A percentile compares a stretch with the other conserved stretches of the same genome.
Evolutionary conservation across 176 grass and related monocot genomes (phyloP).

Genomic region (Areca catechu): DNA sequence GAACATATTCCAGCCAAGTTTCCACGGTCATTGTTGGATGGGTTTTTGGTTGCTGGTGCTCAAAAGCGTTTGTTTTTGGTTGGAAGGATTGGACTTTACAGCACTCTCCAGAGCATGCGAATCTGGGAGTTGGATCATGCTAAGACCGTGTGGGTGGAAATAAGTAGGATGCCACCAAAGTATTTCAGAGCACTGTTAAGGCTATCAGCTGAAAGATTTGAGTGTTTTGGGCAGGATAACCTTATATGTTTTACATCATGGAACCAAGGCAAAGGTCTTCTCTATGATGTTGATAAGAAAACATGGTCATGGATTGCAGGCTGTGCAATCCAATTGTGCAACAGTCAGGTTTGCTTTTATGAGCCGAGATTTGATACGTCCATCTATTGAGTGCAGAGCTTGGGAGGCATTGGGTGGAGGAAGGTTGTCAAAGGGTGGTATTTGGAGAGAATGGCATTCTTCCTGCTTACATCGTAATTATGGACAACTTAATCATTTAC

Average conservation of each 20-base stretch:
- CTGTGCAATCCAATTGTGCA: constrained; percentile 74
- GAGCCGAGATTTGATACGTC: constrained; percentile 73
- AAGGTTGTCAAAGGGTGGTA: too few species aligned
- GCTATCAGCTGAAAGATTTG: constrained; percentile 87
- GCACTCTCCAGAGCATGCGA: constrained; percentile 92
- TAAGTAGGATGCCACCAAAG: constrained; percentile 91
- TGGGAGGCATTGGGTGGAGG: too few species aligned
- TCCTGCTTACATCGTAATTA: too few species aligned
- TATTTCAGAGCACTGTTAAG: constrained; percentile 78
- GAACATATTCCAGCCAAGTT: constrained; percentile 91
- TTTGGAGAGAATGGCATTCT: too few species aligned
- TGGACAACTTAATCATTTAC: too few species aligned
- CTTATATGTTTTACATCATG: constrained; percentile 95
- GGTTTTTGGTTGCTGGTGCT: constrained; percentile 82
- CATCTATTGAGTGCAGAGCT: constrained; percentile 24
- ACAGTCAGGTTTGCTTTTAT: constrained; percentile 92
- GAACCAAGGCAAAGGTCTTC: constrained; percentile 93
- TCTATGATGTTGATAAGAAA: constrained; percentile 88
- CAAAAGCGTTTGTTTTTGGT: constrained; percentile 67
- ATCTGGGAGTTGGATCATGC: constrained; percentile 97
- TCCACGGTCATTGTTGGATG: constrained; percentile 82
- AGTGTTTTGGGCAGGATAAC: constrained; percentile 98
- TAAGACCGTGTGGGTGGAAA: constrained; percentile 73
- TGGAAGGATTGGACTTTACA: constrained; percentile 80
- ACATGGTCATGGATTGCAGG: constrained; percentile 87